A percentile compares a stretch with the other conserved stretches of the same genome.
These are phyloP conservation scores for Clitopilus passeckerianus DNA, from an alignment of 768 basidiomycete genomes.

Conservation along the genomic window DNA sequence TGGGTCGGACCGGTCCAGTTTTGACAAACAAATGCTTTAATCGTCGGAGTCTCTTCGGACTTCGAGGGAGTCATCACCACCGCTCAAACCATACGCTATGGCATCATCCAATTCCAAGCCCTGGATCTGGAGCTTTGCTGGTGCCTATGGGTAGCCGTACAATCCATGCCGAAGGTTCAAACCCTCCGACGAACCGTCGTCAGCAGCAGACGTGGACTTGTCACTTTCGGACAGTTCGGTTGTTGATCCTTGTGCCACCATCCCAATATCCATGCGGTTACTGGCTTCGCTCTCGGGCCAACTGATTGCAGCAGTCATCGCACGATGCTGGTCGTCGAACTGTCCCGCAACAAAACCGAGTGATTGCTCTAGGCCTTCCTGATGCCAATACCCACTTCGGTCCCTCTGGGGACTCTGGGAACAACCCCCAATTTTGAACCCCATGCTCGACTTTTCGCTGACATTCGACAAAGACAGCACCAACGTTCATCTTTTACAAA, in stretches of 20 bases:
- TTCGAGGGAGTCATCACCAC: background rate
- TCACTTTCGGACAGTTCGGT: background rate
- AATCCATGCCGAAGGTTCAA: background rate
- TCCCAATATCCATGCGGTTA: background rate
- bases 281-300: background rate
- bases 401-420: too few species aligned
- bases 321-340: too few species aligned
- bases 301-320: background rate
- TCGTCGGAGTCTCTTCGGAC: background rate
- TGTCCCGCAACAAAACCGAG: too few species aligned
- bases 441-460: too few species aligned
- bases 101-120: background rate
- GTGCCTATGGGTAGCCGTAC: background rate
- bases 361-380: too few species aligned
- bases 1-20: too few species aligned
- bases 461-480: too few species aligned
- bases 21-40: too few species aligned
- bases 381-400: too few species aligned
- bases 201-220: background rate
- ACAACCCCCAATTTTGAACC: too few species aligned
- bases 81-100: background rate
- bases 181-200: background rate
- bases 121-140: background rate
- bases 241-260: background rate
- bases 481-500: too few species aligned